A percentile compares a stretch with the other conserved stretches of the same genome.
Conservation (phyloP, 352 stramenopile genomes). For the Phytophthora constricta region DNA sequence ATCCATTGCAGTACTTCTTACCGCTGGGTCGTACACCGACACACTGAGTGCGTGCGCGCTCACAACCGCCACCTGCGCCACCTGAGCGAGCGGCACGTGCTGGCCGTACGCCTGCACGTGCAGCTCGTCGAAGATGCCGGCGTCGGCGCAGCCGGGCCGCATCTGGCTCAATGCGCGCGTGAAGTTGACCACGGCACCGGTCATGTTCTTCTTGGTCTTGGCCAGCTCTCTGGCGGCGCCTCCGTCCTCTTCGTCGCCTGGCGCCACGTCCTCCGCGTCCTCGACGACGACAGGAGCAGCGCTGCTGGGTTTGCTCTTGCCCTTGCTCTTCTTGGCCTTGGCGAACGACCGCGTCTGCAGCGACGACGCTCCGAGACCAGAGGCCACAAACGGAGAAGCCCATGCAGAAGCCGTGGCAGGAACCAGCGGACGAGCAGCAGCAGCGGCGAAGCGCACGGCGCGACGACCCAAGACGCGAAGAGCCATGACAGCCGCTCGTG, state of each 20-base stretch:
- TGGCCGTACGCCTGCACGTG: conserved; percentile 83
- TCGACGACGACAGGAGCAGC: conserved; percentile 7
- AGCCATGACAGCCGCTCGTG: conserved; percentile 40
- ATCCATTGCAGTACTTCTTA: conserved; percentile 30
- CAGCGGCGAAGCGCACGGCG: conserved; percentile 27
- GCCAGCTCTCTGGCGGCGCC: conserved; percentile 45
- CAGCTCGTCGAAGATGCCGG: conserved; percentile 84
- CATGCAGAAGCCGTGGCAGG: conserved; percentile 10
- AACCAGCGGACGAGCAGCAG: conserved; percentile 15
- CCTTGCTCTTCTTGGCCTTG: conserved; percentile 74
- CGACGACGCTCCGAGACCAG: conserved; percentile 1
- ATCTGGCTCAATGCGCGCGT: conserved; percentile 78
- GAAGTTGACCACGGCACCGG: conserved; percentile 78
- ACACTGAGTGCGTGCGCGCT: conserved; percentile 72
- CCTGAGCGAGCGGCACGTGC: conserved; percentile 76
- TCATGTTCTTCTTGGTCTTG: conserved; percentile 85
- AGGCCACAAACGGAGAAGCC: conserved; percentile 9
- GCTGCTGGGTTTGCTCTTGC: conserved; percentile 38
- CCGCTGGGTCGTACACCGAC: conserved; percentile 82
- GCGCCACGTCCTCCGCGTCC: conserved; percentile 23
- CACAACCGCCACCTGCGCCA: conserved; percentile 78
- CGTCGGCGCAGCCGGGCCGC: conserved; percentile 79
- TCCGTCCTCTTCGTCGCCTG: conserved; percentile 34
- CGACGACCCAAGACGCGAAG: conserved; percentile 29
- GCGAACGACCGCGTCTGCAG: conserved; percentile 59